phyloP scores from a whole-genome alignment of 2,329 filamentous ascomycete species.

The Curvularia verruculosa region DNA sequence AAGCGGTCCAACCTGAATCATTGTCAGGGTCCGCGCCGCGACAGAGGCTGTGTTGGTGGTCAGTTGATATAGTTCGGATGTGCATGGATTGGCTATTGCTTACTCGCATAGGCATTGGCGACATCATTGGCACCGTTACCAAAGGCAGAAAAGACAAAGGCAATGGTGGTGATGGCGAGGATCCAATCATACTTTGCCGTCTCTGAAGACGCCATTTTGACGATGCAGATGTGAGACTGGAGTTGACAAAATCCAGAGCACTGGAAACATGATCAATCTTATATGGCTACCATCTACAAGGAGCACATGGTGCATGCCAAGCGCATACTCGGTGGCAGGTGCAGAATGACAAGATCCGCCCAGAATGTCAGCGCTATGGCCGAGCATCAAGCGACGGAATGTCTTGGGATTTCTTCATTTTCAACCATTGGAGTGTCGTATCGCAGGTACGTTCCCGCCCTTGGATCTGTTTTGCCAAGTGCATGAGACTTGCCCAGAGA shows the following conservation, averaged over 20 bases:
- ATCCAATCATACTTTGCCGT: slow-evolving; percentile 50
- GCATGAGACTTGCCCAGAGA: slow-evolving; percentile 11
- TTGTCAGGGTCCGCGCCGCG: slow-evolving; percentile 58
- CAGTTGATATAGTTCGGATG: background rate
- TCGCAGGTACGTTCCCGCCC: background rate
- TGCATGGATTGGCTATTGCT: slow-evolving; percentile 20
- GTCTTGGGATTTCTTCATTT: background rate
- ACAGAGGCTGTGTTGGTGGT: slow-evolving; percentile 42
- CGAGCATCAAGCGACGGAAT: background rate
- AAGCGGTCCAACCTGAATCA: slow-evolving; percentile 59
- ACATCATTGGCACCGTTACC: slow-evolving; percentile 59
- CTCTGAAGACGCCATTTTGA: slow-evolving; percentile 27
- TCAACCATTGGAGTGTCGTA: background rate
- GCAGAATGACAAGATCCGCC: slow-evolving; percentile 5
- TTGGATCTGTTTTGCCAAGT: slow-evolving; percentile 8
- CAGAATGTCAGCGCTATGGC: slow-evolving; percentile 1
- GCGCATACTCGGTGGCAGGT: background rate
- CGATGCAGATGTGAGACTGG: background rate
- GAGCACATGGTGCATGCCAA: background rate
- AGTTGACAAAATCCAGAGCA: background rate
- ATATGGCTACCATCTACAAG: slow-evolving; percentile 1
- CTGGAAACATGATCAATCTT: slow-evolving; percentile 4
- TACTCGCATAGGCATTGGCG: slow-evolving; percentile 60
- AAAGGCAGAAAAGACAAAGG: slow-evolving; percentile 46
- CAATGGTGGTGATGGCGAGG: slow-evolving; percentile 49